These are phyloP conservation scores for Aspergillus sp. DNA, from an alignment of 2,329 filamentous ascomycete species.

Conservation along the genomic window DNA sequence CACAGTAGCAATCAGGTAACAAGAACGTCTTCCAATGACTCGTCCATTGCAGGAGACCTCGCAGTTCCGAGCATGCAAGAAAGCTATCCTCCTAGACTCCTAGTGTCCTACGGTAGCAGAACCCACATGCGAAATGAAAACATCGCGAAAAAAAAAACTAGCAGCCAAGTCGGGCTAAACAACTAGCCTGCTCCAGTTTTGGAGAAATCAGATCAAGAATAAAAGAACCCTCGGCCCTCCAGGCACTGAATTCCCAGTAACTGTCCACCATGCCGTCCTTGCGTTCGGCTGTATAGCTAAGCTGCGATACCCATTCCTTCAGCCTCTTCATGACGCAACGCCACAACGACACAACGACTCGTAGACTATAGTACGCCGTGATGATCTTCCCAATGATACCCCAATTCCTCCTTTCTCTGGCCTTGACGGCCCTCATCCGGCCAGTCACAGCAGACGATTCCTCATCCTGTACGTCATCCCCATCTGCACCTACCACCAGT, in stretches of 20 bases:
- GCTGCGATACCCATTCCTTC: neutral
- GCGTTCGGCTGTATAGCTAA: neutral
- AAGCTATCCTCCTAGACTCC: neutral
- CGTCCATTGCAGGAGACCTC: neutral
- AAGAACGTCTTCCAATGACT: neutral
- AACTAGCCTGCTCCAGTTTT: neutral
- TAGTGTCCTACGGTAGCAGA: too few relatives aligned
- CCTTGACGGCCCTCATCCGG: neutral
- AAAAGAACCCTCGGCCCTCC: neutral
- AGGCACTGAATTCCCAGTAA: neutral
- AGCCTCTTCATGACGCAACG: neutral
- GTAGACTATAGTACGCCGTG: too few relatives aligned
- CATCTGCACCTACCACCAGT: neutral
- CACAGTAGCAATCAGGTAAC: neutral
- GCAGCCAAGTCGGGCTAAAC: neutral
- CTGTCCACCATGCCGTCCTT: neutral
- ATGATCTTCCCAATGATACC: slow-evolving; percentile 2
- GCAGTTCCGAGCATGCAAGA: neutral
- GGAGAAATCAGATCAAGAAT: neutral
- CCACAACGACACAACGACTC: neutral
- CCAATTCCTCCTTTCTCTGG: neutral
- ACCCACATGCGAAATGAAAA: neutral
- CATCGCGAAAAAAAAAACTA: neutral
- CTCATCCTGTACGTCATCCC: neutral
- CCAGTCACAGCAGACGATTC: neutral